Base-by-base conservation (phyloP, 1,284 basidiomycete genomes). In the Ganoderma sinense region DNA sequence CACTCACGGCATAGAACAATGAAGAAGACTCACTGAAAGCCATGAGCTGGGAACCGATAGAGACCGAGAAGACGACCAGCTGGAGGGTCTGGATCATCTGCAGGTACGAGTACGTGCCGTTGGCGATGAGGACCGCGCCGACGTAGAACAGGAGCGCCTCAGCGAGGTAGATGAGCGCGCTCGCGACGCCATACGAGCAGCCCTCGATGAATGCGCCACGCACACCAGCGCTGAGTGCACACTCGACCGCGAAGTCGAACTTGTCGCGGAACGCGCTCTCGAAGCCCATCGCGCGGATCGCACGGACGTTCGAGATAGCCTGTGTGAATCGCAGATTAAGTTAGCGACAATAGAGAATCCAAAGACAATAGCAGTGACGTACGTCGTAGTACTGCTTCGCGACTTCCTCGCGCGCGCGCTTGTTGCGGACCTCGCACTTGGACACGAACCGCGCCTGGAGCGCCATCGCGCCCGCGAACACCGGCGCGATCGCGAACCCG, bases 111-210 rank as follows among this genome's bases (percentile, higher is more conserved):
- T 97, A 97, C 16, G 87, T 89, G n/a, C 94, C 95, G 4, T 86
- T 84, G 5, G 90, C 86, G 73, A 99, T 91, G 72, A 99, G 88
- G 40, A 94, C 82, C 0, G 96, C 94, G 48, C 96, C 95, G 62
- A 97, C 91, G 77, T 93, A 97, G 83, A 97, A 97, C 67, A 99
- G 85, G 13, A 98, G 84, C 0, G 96, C 97, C 81, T 97, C 94
- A 0, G 94, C 91, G 43, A 96, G 86, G 78, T 97, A 97, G 65
- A 97, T 96, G 69, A 98, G 83, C 1, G 91, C 92, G 64, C 91
- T 93, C 8, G 92, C 89, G 23, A 96, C 84, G 23, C 95, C 96
- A 70, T 91, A 91, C 0, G 94, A 94, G 76, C 94, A 91, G 6
- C 96, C 96, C 73, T 96, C 90, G 31, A 94, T 87, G 76, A 95